phyloP scores from a whole-genome alignment of 2,329 filamentous ascomycete species.

The Trichoderma koningii region DNA sequence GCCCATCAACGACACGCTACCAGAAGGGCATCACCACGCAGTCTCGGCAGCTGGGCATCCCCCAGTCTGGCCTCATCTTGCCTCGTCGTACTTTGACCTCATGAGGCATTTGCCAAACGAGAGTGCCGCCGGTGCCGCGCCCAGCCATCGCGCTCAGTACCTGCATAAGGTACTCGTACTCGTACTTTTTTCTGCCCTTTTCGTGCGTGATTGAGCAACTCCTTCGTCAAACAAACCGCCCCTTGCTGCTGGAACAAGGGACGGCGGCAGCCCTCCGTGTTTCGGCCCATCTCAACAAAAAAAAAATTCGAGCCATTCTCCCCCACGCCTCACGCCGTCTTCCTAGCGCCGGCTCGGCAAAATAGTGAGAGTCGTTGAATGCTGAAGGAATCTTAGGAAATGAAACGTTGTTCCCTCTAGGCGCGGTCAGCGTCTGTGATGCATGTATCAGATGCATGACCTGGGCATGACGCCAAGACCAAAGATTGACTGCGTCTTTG shows the following conservation, averaged over 20 bases:
- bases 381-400: background rate
- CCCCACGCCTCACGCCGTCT: slow-evolving; percentile 17
- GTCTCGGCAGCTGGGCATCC: too few species aligned
- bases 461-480: background rate
- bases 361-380: background rate
- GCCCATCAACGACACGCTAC: too few species aligned
- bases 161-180: too few species aligned
- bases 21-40: too few species aligned
- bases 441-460: background rate
- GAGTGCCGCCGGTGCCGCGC: slow-evolving; percentile 13
- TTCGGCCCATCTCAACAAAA: slow-evolving; percentile 26
- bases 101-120: slow-evolving; percentile 1
- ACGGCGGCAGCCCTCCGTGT: slow-evolving; percentile 10
- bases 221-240: slow-evolving; percentile 1
- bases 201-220: slow-evolving; percentile 4
- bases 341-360: slow-evolving; percentile 5
- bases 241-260: slow-evolving; percentile 8
- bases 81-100: too few species aligned
- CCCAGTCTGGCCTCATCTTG: too few species aligned
- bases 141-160: too few species aligned
- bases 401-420: background rate
- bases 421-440: background rate
- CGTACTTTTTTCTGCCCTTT: background rate
- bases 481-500: background rate
- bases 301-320: slow-evolving; percentile 18